Evolutionary conservation across 305 asterid species (phyloP).

Genomic region (Fraxinus sp.): DNA sequence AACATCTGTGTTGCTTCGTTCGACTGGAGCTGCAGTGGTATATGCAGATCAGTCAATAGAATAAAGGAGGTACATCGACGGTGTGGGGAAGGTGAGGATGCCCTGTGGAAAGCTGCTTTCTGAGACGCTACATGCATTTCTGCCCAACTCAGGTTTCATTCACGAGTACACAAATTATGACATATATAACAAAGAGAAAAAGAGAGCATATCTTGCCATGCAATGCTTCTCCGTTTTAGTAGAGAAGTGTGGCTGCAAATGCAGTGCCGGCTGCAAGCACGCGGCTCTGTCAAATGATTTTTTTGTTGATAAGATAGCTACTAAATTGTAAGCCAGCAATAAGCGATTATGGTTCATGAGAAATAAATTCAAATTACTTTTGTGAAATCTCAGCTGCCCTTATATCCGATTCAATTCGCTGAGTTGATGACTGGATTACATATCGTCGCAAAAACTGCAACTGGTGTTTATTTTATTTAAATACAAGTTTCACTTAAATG

Average conservation of each 20-base stretch:
- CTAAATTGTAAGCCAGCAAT: too few relatives aligned
- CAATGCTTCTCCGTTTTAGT: conserved; percentile 57
- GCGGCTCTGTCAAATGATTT: neutral
- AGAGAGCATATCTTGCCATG: conserved; percentile 32
- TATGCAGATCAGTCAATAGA: conserved; percentile 74
- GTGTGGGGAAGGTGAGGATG: conserved; percentile 80
- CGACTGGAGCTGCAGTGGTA: conserved; percentile 97
- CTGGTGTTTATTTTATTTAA: neutral
- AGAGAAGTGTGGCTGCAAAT: conserved; percentile 57
- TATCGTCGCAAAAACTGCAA: neutral
- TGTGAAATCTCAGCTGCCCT: neutral
- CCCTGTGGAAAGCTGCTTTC: conserved; percentile 68
- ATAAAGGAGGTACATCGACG: conserved; percentile 74
- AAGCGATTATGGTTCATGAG: neutral
- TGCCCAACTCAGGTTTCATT: conserved; percentile 4
- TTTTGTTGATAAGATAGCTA: neutral
- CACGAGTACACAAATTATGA: conserved; percentile 25
- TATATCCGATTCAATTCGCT: neutral
- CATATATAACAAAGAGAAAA: neutral
- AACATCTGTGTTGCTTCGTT: conserved; percentile 78
- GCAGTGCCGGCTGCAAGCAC: conserved; percentile 31
- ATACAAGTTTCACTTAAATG: neutral
- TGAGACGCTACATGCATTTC: conserved; percentile 28
- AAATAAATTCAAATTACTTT: neutral
- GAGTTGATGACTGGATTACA: neutral